A percentile compares a stretch with the other conserved stretches of the same genome.
phyloP scores from a whole-genome alignment of 768 basidiomycete genomes.

The Kwoniella mangroviensis region DNA sequence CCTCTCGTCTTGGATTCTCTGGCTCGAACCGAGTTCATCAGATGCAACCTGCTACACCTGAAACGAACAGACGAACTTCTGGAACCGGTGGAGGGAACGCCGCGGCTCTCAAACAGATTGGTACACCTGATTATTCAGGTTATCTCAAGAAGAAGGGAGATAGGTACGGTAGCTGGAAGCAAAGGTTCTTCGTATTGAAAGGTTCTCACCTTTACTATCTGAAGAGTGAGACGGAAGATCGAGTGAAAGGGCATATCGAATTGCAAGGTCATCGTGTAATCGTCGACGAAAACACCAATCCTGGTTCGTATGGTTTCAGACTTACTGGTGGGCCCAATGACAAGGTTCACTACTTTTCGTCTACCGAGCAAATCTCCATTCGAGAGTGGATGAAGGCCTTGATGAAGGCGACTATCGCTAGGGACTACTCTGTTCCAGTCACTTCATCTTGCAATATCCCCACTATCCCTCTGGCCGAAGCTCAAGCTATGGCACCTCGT shows the following conservation, averaged over 20 bases:
- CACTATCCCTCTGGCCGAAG: constrained; percentile 90
- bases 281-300: constrained; percentile 87
- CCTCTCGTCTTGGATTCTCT: constrained; percentile 28
- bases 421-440: constrained; percentile 92
- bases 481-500: constrained; percentile 94
- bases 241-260: constrained; percentile 95
- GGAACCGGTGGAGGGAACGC: constrained; percentile 26
- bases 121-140: constrained; percentile 82
- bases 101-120: constrained; percentile 87
- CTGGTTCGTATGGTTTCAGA: constrained; percentile 92
- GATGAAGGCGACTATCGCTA: constrained; percentile 96
- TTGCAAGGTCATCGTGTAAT: constrained; percentile 89
- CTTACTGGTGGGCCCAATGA: constrained; percentile 80
- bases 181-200: constrained; percentile 87
- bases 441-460: constrained; percentile 96
- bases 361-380: constrained; percentile 78
- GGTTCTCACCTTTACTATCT: constrained; percentile 88
- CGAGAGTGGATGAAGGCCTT: constrained; percentile 99
- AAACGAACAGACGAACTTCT: constrained; percentile 19
- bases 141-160: constrained; percentile 98
- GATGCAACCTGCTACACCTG: constrained; percentile 47
- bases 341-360: constrained; percentile 88
- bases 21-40: constrained; percentile 33
- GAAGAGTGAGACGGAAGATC: constrained; percentile 83
- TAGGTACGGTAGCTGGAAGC: constrained; percentile 89